A percentile compares a stretch with the other conserved stretches of the same genome.
Conservation (phyloP, 495 filamentous ascomycete species). For the Hypoxylon cercidicola region DNA sequence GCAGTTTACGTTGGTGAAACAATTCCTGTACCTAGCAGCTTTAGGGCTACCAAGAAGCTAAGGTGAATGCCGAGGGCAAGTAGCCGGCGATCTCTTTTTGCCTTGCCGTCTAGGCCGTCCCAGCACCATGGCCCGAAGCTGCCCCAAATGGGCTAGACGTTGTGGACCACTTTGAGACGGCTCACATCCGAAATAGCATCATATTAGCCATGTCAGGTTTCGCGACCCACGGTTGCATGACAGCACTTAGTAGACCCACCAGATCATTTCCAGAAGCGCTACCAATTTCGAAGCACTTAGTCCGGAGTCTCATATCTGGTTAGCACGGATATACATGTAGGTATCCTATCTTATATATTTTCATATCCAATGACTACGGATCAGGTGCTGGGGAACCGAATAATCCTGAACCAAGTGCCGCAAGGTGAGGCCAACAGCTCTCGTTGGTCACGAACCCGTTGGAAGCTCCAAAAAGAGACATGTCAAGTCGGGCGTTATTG, state of each 20-base stretch:
- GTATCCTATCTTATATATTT: too few relatives aligned
- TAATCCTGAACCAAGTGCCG: too few relatives aligned
- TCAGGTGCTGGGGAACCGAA: too few relatives aligned
- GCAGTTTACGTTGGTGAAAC: not conserved
- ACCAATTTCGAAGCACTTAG: conserved; percentile 22
- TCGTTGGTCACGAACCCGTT: conserved; percentile 1
- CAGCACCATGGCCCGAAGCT: conserved; percentile 27
- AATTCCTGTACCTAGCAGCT: conserved; percentile 1
- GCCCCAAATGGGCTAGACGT: conserved; percentile 23
- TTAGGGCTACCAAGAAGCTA: conserved; percentile 14
- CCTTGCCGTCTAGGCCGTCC: conserved; percentile 34
- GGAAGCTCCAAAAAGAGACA: conserved; percentile 11
- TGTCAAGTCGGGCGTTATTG: conserved; percentile 10
- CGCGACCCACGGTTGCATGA: conserved; percentile 33
- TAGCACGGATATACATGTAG: too few relatives aligned
- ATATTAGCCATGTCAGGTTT: conserved; percentile 27
- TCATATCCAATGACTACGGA: too few relatives aligned
- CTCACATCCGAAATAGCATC: conserved; percentile 42
- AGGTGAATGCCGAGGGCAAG: conserved; percentile 6
- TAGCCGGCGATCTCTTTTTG: conserved; percentile 12
- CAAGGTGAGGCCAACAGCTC: not conserved
- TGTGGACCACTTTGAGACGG: conserved; percentile 29
- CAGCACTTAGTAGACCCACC: conserved; percentile 29
- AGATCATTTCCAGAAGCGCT: conserved; percentile 22
- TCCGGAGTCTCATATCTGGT: not conserved